Evolutionary conservation across 164 flowering plant species (phyloP).

Genomic region (Stephania yunnanensis): DNA sequence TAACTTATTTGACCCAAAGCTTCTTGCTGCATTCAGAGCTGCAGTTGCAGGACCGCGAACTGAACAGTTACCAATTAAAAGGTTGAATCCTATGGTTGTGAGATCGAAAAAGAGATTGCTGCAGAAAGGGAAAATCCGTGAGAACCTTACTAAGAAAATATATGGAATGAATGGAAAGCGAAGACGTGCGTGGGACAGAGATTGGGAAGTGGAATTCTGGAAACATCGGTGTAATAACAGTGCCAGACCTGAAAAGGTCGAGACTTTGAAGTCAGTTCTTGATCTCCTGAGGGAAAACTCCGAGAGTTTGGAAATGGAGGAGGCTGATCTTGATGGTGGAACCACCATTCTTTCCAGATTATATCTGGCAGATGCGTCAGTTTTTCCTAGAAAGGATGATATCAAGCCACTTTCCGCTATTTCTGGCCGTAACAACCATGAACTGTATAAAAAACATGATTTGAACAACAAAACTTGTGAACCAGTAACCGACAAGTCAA

Average conservation of each 20-base stretch:
- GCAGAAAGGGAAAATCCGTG: slow-evolving; percentile 87
- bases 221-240: slow-evolving; percentile 64
- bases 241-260: slow-evolving; percentile 63
- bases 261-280: slow-evolving; percentile 81
- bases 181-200: slow-evolving; percentile 83
- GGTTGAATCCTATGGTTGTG: slow-evolving; percentile 34
- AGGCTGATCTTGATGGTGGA: slow-evolving; percentile 24
- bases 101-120: slow-evolving; percentile 55
- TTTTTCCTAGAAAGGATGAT: slow-evolving; percentile 77
- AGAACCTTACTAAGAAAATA: slow-evolving; percentile 81
- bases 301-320: slow-evolving; percentile 28
- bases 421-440: slow-evolving; percentile 23
- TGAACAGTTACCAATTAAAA: slow-evolving; percentile 46
- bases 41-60: slow-evolving; percentile 53
- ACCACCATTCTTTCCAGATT: slow-evolving; percentile 77
- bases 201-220: slow-evolving; percentile 96
- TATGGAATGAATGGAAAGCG: slow-evolving; percentile 74
- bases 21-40: slow-evolving; percentile 85
- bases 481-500: slow-evolving; percentile 9
- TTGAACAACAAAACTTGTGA: slow-evolving; percentile 17
- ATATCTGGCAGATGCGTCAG: slow-evolving; percentile 90
- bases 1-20: slow-evolving; percentile 62
- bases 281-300: slow-evolving; percentile 48
- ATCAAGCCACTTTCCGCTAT: slow-evolving; percentile 62
- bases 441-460: slow-evolving; percentile 20